These are phyloP conservation scores for Penicillium sp. DNA, from an alignment of 2,329 filamentous ascomycete species.

Conservation along the genomic window DNA sequence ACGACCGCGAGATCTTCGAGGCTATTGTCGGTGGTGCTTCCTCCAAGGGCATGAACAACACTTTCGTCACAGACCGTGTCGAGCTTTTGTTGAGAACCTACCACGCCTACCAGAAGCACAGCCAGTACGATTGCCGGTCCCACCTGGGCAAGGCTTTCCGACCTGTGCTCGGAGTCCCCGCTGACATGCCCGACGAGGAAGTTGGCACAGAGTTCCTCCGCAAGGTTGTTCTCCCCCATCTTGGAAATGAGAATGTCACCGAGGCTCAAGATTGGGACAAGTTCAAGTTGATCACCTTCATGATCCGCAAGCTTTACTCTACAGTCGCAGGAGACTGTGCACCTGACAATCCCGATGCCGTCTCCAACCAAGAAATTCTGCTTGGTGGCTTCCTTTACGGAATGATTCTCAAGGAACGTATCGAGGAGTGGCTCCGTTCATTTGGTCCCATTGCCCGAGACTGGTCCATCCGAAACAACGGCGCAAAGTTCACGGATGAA, in stretches of 20 bases:
- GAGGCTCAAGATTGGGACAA: constrained; percentile 86
- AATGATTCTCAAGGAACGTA: constrained; percentile 89
- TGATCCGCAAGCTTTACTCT: constrained; percentile 93
- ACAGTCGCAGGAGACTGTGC: constrained; percentile 90
- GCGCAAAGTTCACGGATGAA: constrained; percentile 66
- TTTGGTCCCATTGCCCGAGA: constrained; percentile 56
- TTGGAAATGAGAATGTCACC: constrained; percentile 82
- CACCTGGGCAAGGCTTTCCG: constrained; percentile 91
- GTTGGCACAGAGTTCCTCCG: constrained; percentile 88
- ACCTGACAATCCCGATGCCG: constrained; percentile 92
- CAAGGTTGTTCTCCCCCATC: constrained; percentile 85
- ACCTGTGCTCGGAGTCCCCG: constrained; percentile 77
- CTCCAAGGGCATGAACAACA: constrained; percentile 78
- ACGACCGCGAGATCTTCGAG: constrained; percentile 94
- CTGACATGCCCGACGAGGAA: constrained; percentile 82
- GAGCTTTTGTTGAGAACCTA: constrained; percentile 90
- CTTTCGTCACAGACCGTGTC: constrained; percentile 91
- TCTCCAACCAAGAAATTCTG: constrained; percentile 93
- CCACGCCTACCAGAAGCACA: constrained; percentile 84
- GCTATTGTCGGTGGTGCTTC: constrained; percentile 77
- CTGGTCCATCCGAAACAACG: constrained; percentile 54
- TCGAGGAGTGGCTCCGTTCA: constrained; percentile 84
- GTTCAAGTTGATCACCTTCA: constrained; percentile 89
- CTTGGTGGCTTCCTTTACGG: constrained; percentile 91
- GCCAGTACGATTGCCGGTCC: constrained; percentile 74